phyloP scores from a whole-genome alignment of 257 asterid species.

The Eucommia ulmoides region DNA sequence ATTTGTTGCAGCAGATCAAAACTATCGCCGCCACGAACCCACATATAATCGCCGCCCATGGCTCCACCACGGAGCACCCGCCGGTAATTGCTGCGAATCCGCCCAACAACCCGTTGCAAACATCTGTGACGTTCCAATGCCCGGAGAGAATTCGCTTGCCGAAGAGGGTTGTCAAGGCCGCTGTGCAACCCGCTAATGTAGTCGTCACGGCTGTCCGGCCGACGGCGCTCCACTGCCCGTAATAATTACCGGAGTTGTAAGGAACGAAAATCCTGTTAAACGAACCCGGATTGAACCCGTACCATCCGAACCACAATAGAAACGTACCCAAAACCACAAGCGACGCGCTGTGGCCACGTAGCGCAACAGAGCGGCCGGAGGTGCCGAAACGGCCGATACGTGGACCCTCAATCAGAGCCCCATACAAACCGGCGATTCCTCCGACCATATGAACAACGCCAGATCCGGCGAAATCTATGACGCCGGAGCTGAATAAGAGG shows the following conservation, averaged over 20 bases:
- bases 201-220: background rate
- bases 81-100: background rate
- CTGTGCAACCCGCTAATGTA: background rate
- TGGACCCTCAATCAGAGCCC: background rate
- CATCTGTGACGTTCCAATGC: background rate
- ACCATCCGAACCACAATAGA: background rate
- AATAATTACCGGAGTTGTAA: background rate
- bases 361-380: background rate
- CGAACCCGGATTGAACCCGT: background rate
- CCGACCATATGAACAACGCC: background rate
- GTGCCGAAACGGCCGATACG: background rate
- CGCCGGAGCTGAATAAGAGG: background rate
- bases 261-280: background rate
- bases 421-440: background rate
- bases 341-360: background rate
- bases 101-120: background rate
- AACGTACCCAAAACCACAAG: background rate
- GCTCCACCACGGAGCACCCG: background rate
- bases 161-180: background rate
- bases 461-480: background rate
- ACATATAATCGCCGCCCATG: background rate
- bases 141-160: background rate
- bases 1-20: background rate
- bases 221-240: background rate
- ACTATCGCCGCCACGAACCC: background rate